Evolutionary conservation across 805 yeast species (phyloP).

Genomic region (Dipodascopsis uninucleata): DNA sequence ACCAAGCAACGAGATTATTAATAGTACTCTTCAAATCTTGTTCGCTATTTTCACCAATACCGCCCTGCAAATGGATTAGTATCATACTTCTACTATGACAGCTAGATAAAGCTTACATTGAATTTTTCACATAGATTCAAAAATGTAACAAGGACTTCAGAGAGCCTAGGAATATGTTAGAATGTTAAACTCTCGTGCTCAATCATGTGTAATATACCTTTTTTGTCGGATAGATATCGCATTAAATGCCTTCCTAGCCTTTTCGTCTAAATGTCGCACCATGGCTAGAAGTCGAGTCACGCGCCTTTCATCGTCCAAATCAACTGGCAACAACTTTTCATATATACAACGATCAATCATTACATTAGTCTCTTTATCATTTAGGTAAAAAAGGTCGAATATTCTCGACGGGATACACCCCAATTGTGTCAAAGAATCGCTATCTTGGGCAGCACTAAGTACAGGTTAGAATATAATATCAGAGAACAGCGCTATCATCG

Average conservation of each 20-base stretch:
- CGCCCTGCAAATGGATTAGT: constrained; percentile 16
- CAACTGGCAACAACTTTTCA: constrained; percentile 59
- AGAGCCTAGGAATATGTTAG: constrained; percentile 30
- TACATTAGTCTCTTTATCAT: constrained; percentile 62
- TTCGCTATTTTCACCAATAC: constrained; percentile 10
- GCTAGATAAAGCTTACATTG: constrained; percentile 33
- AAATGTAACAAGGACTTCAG: constrained; percentile 50
- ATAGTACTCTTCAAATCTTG: constrained; percentile 10
- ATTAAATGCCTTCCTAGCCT: constrained; percentile 58
- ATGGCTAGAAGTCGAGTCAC: constrained; percentile 53
- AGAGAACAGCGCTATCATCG: not conserved
- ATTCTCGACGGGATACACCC: constrained; percentile 62
- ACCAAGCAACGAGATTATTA: constrained; percentile 49
- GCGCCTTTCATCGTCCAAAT: constrained; percentile 41
- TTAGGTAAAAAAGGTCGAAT: constrained; percentile 66
- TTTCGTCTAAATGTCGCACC: constrained; percentile 48
- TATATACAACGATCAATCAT: constrained; percentile 59
- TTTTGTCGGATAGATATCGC: constrained; percentile 70
- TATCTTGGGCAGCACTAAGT: constrained; percentile 29
- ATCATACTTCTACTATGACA: constrained; percentile 23
- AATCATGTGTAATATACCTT: constrained; percentile 35
- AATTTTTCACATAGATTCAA: constrained; percentile 49
- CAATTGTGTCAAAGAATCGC: constrained; percentile 37
- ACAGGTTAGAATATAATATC: constrained; percentile 1
- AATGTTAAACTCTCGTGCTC: not conserved